Evolutionary conservation across 768 basidiomycete species (phyloP), one percentile per base, ranked within the genome.

Genomic region (Mycena pura): DNA sequence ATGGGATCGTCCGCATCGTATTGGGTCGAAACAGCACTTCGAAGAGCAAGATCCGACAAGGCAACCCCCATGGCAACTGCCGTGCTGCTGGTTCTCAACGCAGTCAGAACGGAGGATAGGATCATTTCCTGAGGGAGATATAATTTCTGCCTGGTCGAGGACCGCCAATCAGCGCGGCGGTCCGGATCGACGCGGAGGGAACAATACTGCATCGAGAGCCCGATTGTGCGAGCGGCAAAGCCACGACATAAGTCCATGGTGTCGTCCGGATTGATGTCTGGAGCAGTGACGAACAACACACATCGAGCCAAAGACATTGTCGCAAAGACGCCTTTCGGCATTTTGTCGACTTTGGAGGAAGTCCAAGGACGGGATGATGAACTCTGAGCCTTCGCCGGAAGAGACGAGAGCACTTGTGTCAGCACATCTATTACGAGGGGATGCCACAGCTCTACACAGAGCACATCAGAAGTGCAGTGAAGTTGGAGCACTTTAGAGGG

Each of bases 201-300:
- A 66, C 84, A 85, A 68, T 88, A 88, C 55, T 86, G 80, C 8
- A 86, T 44, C 3, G 84, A 81, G 6, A 86, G 40, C 3, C 85
- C 78, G 0, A 83, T 85, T 22, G 75, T 57, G 47, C 83, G 82
- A 27, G 87, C 68, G 2, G 87, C 86, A 55, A 92, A 72, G 4
- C 93, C 93, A 27, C 92, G 84, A 3, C 86, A 88, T 13, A 92
- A 77, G 43, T 85, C 85, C 54, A 84, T 73, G 36, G 83, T 82
- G 53, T 90, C 90, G 0, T 80, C 74, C 0, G 92, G 92, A 62
- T 93, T 93, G 53, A 95, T 81, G 71, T 96, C 95, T 32, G 83
- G 84, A n/a, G 89, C 85, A 7, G 92, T 91, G 49, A 94, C 70
- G 57, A 92, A 86, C 10, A 91, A 68, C 25, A 88, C 85, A 44